Base-by-base conservation (phyloP, 306 rosid genomes). In the Quercus wislizeni region DNA sequence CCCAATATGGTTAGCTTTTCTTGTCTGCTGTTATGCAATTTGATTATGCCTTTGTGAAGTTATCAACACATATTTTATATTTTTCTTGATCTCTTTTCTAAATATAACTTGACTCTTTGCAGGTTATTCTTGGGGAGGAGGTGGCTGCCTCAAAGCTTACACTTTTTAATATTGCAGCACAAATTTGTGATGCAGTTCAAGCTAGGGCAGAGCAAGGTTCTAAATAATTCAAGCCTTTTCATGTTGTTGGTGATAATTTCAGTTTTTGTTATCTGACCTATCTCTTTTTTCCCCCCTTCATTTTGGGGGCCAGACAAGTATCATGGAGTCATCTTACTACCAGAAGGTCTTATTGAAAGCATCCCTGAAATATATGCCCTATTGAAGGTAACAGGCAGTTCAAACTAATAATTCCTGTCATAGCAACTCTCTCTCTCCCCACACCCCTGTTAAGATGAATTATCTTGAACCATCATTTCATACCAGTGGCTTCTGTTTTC, bases 51-150 rank as follows among this genome's bases (percentile, higher is more conserved):
- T 38, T 73, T 62, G 27, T 55, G 74, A 71, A 33, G 20, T 67
- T 46, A 19, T 2, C 23, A 2, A 18, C n/a, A 31, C 2, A 21
- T 12, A 13, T 25, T n/a, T 1, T 27, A 49, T 14, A 23, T 21
- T 28, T 73, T 79, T 74, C 13, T 31, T 0, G 56, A 69, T 74
- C 9, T 67, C 69, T 75, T 78, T 69, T 75, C 35, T 41, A 75
- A 33, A 55, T 64, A 14, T 59, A 27, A 43, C 55, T 62, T 80
- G 21, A 38, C 51, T 75, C 51, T 78, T 51, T 82, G 80, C 85
- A 95, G 99, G 97, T 95, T 30, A 86, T 95, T 89, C 98, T 95
- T 82, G 99, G 98, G 52, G 99, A 93, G 88, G 98, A 91, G 82
- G 98, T 95, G 76, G 97, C 99, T 76, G 96, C 96, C 59, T 93